Conservation (phyloP, 371 early-diverging fungal species). For the Agmasoma carcini region DNA sequence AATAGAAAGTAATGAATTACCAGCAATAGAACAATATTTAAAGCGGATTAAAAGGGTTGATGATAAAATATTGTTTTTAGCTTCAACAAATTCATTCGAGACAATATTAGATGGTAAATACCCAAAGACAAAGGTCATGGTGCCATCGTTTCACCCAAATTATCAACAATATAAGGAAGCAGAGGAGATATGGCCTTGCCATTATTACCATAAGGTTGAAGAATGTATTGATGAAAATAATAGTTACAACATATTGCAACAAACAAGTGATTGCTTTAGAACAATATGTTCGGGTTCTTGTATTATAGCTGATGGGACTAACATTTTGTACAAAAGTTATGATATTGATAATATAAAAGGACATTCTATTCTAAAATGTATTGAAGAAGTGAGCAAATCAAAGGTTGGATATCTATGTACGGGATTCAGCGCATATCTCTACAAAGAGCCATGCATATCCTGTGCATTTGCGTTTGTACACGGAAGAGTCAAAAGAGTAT, state of each 20-base stretch:
- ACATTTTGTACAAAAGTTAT: background rate
- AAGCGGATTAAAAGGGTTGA: background rate
- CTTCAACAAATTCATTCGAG: background rate
- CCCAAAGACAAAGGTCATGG: background rate
- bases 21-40: background rate
- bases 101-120: no score
- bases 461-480: conserved; percentile 49
- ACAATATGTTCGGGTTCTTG: conserved; percentile 13
- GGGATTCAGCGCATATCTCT: conserved; percentile 30
- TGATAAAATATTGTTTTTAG: background rate
- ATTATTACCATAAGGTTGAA: background rate
- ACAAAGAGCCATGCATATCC: conserved; percentile 40
- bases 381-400: conserved; percentile 13
- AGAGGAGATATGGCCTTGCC: conserved; percentile 1
- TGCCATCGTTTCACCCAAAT: conserved; percentile 5
- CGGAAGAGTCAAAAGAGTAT: conserved; percentile 37
- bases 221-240: background rate
- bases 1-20: background rate
- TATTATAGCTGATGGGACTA: conserved; percentile 11
- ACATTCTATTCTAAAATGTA: conserved; percentile 28
- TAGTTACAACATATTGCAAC: background rate
- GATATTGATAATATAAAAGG: conserved; percentile 24
- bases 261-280: background rate
- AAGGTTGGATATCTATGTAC: conserved; percentile 40
- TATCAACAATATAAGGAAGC: background rate